Evolutionary conservation across 2,329 filamentous ascomycete genomes (phyloP).

Genomic region (Cylindrodendrum hubeiense): DNA sequence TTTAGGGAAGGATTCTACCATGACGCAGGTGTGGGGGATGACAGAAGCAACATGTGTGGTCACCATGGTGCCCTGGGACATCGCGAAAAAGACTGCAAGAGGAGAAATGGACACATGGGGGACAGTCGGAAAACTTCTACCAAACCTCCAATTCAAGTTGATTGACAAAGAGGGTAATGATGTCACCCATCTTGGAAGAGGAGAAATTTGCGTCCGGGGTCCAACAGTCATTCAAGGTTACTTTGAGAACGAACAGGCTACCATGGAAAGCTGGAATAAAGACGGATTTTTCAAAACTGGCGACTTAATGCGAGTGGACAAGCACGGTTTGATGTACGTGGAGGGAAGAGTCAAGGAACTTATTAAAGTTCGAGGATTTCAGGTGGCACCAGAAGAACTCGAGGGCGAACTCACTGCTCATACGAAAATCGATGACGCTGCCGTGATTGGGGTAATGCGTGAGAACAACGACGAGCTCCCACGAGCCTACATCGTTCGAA

Average conservation of each 20-base stretch:
- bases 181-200: neutral
- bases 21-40: constrained; percentile 2
- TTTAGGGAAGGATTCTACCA: neutral
- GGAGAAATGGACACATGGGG: neutral
- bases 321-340: neutral
- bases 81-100: neutral
- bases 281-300: constrained; percentile 7
- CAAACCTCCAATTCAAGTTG: neutral
- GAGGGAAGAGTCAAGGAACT: neutral
- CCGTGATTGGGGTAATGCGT: neutral
- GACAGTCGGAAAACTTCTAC: neutral
- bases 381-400: constrained; percentile 9
- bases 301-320: constrained; percentile 1
- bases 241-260: neutral
- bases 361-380: constrained; percentile 6
- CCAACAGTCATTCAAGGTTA: constrained; percentile 3
- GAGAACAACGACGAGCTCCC: neutral
- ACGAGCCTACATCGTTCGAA: constrained; percentile 1
- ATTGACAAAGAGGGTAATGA: neutral
- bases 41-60: constrained; percentile 2
- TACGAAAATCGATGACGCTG: constrained; percentile 1
- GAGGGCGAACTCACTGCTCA: constrained; percentile 1
- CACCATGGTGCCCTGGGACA: neutral
- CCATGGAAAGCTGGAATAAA: neutral
- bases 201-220: neutral